phyloP scores from a whole-genome alignment of 192 early-diverging fungal species.

The Coemansia sp. region DNA sequence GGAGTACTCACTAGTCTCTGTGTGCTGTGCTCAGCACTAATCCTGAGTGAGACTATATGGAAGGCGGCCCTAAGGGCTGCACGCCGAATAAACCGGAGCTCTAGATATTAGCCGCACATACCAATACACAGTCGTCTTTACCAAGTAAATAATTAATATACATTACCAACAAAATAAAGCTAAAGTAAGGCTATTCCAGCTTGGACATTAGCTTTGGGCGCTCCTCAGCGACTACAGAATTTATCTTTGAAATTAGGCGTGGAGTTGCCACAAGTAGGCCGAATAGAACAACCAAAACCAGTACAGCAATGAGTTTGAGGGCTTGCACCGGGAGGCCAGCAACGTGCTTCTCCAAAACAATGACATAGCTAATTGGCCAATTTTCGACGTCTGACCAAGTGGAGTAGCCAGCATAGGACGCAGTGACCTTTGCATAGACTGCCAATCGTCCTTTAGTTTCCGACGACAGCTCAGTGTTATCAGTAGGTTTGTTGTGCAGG shows the following conservation, averaged over 20 bases:
- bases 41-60: conserved; percentile 19
- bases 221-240: conserved; percentile 30
- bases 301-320: conserved; percentile 29
- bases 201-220: neutral
- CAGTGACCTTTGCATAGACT: conserved; percentile 30
- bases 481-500: neutral
- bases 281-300: conserved; percentile 26
- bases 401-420: conserved; percentile 35
- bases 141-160: neutral
- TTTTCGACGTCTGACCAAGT: conserved; percentile 23
- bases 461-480: neutral
- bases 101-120: neutral
- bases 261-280: conserved; percentile 26
- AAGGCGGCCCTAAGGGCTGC: neutral
- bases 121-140: too few relatives aligned
- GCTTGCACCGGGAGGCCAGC: conserved; percentile 42
- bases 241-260: conserved; percentile 16
- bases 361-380: conserved; percentile 22
- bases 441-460: neutral
- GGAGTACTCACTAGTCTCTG: conserved; percentile 33
- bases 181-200: neutral
- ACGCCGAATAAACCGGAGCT: neutral
- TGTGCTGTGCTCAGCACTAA: conserved; percentile 20
- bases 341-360: conserved; percentile 46
- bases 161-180: neutral